Percentiles rank a stretch among this genome's conserved stretches.
Conservation (phyloP, 352 stramenopile species). For the Detonula confervacea region DNA sequence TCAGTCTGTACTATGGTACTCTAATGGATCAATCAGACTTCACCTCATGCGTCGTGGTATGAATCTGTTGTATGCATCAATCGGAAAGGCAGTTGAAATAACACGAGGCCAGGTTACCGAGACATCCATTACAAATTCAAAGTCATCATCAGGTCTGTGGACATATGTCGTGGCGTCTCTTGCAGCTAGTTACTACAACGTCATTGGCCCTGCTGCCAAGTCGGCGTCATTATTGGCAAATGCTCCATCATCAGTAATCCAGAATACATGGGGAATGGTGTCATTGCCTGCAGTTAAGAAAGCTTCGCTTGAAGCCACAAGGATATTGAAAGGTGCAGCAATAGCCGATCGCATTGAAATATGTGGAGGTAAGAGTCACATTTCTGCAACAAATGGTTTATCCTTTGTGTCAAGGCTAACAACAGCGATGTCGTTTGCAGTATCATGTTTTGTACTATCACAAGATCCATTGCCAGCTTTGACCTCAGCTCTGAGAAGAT, state of each 20-base stretch:
- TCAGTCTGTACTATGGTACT: constrained; percentile 71
- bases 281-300: constrained; percentile 76
- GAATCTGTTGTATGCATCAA: constrained; percentile 82
- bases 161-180: constrained; percentile 61
- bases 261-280: constrained; percentile 82
- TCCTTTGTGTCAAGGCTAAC: not conserved
- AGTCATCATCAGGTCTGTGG: constrained; percentile 55
- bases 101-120: constrained; percentile 46
- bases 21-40: constrained; percentile 74
- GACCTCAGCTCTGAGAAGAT: too few species aligned
- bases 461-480: too few species aligned
- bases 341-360: constrained; percentile 78
- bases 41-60: constrained; percentile 80
- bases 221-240: constrained; percentile 51
- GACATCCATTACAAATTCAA: constrained; percentile 30
- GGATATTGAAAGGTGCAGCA: constrained; percentile 76
- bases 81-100: constrained; percentile 72
- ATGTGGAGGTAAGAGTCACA: constrained; percentile 15
- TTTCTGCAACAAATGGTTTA: not conserved
- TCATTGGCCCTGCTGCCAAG: constrained; percentile 60
- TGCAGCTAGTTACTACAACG: constrained; percentile 77
- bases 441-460: constrained; percentile 40
- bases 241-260: constrained; percentile 62
- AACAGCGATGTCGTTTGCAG: constrained; percentile 1
- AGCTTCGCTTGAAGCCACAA: constrained; percentile 71